Evolutionary conservation across 1,139 yeast species (phyloP), one percentile per base, ranked within the genome.

Genomic region (Saccharomyces hybrid): DNA sequence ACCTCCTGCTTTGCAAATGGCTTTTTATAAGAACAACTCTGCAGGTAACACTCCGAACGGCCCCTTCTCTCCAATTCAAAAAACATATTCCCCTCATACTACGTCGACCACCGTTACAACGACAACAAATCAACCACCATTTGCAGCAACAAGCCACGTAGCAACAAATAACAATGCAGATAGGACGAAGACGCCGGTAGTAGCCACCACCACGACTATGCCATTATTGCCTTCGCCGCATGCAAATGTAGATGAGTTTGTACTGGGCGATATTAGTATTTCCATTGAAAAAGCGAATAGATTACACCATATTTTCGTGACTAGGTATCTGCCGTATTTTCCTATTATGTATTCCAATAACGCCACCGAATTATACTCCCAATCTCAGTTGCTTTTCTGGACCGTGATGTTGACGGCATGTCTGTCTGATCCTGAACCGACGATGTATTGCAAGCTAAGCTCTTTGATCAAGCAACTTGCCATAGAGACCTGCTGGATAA

Each of bases 401-500:
- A 81, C 95, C 0, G 93, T 90, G 0, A 86, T 88, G 73, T 75
- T 88, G 49, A 89, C 96, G 0, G 95, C 97, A 0, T 84, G 95
- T 46, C 74, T 87, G 26, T 83, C 95, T 1, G 96, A 90, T 61
- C 93, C 96, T 0, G 95, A 87, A 51, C 97, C 97, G 2, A 78
- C 87, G 0, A 70, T 89, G 48, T 91, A 91, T 73, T 81, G 83
- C 73, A 80, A 86, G 46, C 75, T 90, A 51, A 85, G 95, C 14
- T 80, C 88, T 0, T 75, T 88, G 46, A 88, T 91, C 62, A 88
- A 88, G 66, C 95, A 88, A 67, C 74, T 90, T 60, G 96, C 96
- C 0, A 88, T 89, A 57, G 96, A 88, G 66, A 88, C 96, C 0
- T 89, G 97, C 70, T 89, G 97, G 96, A 83, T 89, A 53, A 77